Percentiles rank a stretch among this genome's conserved stretches.
These are phyloP conservation scores for Phytophthora pinifolia DNA, from an alignment of 352 stramenopile species.

Conservation along the genomic window DNA sequence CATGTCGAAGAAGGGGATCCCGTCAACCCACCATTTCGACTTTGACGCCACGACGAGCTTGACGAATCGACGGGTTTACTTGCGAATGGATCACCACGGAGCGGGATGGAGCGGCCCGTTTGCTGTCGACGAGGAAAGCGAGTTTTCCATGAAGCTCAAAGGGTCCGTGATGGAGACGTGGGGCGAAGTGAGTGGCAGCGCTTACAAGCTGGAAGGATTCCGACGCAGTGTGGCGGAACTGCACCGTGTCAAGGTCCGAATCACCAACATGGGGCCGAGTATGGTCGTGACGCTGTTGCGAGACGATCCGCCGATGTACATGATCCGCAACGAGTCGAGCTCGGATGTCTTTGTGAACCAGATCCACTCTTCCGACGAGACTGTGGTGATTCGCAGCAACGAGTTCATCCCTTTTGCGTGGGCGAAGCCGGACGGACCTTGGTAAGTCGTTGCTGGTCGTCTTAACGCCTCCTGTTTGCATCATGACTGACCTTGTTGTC, in stretches of 20 bases:
- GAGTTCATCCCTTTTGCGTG: conserved; percentile 84
- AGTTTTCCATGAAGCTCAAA: conserved; percentile 80
- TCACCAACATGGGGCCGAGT: conserved; percentile 73
- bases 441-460: conserved; percentile 36
- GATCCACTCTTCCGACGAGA: conserved; percentile 63
- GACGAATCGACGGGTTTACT: conserved; percentile 58
- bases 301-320: conserved; percentile 84
- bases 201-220: conserved; percentile 45
- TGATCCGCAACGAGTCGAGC: conserved; percentile 84
- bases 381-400: conserved; percentile 59
- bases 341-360: conserved; percentile 77
- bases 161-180: conserved; percentile 55
- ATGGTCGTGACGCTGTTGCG: conserved; percentile 79
- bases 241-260: conserved; percentile 73
- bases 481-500: neutral
- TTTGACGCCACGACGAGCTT: conserved; percentile 62
- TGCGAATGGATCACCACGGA: conserved; percentile 74
- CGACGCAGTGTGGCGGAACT: conserved; percentile 46
- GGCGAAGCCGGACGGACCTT: conserved; percentile 69
- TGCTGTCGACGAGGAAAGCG: conserved; percentile 79
- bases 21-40: conserved; percentile 60
- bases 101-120: conserved; percentile 85
- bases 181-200: conserved; percentile 38
- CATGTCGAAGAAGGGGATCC: conserved; percentile 37
- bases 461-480: neutral